Conservation (phyloP, 768 basidiomycete genomes). For the Pisolithus orientalis region DNA sequence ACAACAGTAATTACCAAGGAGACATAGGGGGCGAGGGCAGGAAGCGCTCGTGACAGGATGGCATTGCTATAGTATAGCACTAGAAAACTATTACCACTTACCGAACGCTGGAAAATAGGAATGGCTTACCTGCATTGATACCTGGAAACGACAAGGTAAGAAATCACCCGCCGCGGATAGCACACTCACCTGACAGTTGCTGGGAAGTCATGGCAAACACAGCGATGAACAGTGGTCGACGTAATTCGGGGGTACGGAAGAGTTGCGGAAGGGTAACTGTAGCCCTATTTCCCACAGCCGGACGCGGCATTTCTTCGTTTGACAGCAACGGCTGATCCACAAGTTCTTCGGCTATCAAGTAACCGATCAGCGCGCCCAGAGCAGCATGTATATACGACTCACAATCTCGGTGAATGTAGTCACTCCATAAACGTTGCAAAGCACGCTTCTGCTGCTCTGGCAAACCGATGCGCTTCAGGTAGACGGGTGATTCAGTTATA, state of each 20-base stretch:
- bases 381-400: conserved; percentile 8
- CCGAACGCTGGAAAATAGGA: background rate
- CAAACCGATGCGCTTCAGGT: conserved; percentile 48
- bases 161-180: background rate
- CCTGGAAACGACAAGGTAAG: conserved; percentile 34
- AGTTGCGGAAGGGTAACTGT: conserved; percentile 49
- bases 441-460: conserved; percentile 41
- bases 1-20: conserved; percentile 81
- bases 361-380: conserved; percentile 2
- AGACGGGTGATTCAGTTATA: conserved; percentile 68
- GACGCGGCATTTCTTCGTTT: conserved; percentile 11
- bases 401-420: conserved; percentile 23
- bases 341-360: conserved; percentile 17
- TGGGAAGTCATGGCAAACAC: conserved; percentile 71
- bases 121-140: conserved; percentile 61
- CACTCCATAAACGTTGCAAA: conserved; percentile 51
- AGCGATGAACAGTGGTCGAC: conserved; percentile 58
- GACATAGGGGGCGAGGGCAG: conserved; percentile 72
- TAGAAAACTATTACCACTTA: conserved; percentile 18
- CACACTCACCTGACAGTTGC: conserved; percentile 63
- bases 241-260: conserved; percentile 45
- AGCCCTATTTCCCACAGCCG: conserved; percentile 18
- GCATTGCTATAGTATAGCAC: conserved; percentile 90
- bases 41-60: conserved; percentile 76
- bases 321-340: conserved; percentile 22